Percentiles rank a stretch among this genome's conserved stretches.
These are phyloP conservation scores for Mangifera indica DNA, from an alignment of 345 rosid species.

Conservation along the genomic window DNA sequence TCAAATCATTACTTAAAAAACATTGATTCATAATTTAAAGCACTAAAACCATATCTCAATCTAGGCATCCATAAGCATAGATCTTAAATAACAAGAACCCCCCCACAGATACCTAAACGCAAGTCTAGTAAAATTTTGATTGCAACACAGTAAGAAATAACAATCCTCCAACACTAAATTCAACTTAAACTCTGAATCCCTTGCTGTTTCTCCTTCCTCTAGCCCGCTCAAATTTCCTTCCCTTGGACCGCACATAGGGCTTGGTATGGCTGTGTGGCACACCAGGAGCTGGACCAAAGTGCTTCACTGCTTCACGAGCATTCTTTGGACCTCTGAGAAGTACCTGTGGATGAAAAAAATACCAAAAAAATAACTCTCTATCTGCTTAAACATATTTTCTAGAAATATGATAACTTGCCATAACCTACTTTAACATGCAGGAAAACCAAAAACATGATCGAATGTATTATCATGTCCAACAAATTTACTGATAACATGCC, in stretches of 20 bases:
- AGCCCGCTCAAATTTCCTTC: slow-evolving; percentile 90
- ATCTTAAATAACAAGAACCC: slow-evolving; percentile 7
- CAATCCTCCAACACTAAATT: slow-evolving; percentile 14
- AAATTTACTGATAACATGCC: neutral
- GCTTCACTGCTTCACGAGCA: slow-evolving; percentile 92
- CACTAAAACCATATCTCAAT: slow-evolving; percentile 9
- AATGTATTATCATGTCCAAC: neutral
- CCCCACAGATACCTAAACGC: slow-evolving; percentile 18
- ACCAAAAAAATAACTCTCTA: neutral
- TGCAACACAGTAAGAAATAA: slow-evolving; percentile 19
- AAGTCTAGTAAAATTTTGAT: slow-evolving; percentile 42
- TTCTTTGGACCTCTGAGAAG: slow-evolving; percentile 98
- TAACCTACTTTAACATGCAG: too few relatives aligned
- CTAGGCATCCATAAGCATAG: slow-evolving; percentile 13
- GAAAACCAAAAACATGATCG: neutral
- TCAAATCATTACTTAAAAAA: neutral
- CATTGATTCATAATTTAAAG: neutral
- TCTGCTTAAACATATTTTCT: too few relatives aligned
- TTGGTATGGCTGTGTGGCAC: slow-evolving; percentile 90
- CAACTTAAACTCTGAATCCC: slow-evolving; percentile 65
- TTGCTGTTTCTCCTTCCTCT: slow-evolving; percentile 88
- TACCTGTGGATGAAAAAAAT: slow-evolving; percentile 37
- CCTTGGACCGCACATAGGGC: slow-evolving; percentile 83
- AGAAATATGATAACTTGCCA: too few relatives aligned
- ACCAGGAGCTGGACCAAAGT: slow-evolving; percentile 97